A percentile compares a stretch with the other conserved stretches of the same genome.
phyloP scores from a whole-genome alignment of 495 filamentous ascomycete genomes.

The Tricharina praecox region DNA sequence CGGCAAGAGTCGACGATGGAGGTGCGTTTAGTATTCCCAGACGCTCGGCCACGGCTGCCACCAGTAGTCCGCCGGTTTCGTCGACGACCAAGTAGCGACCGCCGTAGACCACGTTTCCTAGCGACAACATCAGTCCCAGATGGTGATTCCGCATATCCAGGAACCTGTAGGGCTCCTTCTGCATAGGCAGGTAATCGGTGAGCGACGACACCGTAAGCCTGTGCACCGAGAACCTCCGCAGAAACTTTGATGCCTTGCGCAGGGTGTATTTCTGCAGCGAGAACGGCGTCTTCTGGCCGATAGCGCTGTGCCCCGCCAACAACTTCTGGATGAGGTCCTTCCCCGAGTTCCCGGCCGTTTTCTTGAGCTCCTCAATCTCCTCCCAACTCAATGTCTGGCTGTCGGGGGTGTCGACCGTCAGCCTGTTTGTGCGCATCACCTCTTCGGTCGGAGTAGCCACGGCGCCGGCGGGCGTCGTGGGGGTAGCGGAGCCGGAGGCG shows the following conservation, averaged over 20 bases:
- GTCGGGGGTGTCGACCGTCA: constrained; percentile 61
- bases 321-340: constrained; percentile 79
- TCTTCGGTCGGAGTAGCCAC: no score
- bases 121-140: constrained; percentile 51
- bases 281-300: constrained; percentile 89
- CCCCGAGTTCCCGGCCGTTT: constrained; percentile 57
- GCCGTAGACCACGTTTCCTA: constrained; percentile 47
- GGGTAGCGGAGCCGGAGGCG: no score
- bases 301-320: constrained; percentile 60
- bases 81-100: constrained; percentile 82
- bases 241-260: constrained; percentile 83
- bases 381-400: constrained; percentile 66
- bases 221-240: constrained; percentile 65
- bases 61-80: constrained; percentile 71
- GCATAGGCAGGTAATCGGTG: constrained; percentile 52
- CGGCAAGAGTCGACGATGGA: constrained; percentile 6
- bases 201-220: constrained; percentile 65
- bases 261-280: constrained; percentile 88
- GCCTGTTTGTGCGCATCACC: constrained; percentile 60
- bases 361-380: constrained; percentile 87
- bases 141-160: constrained; percentile 81
- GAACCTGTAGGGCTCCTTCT: constrained; percentile 61
- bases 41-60: constrained; percentile 76
- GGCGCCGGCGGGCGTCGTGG: constrained; percentile 28
- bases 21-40: constrained; percentile 60